Conservation (phyloP, 441 rosid genomes). For the Eutrema salsugineum region DNA sequence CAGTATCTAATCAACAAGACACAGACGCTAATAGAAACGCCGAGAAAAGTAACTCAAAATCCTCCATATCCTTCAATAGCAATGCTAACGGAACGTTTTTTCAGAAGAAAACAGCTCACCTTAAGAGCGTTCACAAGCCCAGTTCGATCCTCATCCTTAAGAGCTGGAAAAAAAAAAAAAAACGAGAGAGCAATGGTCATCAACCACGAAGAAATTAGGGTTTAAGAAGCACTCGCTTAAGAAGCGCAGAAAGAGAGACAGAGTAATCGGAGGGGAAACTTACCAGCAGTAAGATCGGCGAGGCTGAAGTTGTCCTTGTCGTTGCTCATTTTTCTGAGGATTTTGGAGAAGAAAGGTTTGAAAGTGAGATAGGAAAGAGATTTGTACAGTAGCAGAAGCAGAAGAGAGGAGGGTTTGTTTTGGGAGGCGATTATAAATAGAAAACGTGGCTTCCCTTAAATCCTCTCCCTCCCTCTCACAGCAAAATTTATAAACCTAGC, state of each 20-base stretch:
- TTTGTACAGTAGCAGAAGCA: not conserved
- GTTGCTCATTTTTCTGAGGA: constrained; percentile 43
- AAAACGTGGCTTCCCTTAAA: not conserved
- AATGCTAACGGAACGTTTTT: not conserved
- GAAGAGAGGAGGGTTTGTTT: not conserved
- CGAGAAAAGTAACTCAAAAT: not conserved
- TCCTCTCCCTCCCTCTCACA: not conserved
- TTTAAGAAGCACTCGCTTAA: not conserved
- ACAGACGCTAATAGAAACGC: not conserved
- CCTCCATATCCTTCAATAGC: not conserved
- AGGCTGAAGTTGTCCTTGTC: constrained; percentile 55
- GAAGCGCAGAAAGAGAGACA: not conserved
- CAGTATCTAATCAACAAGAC: not conserved
- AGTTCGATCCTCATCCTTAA: constrained; percentile 59
- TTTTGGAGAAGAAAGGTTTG: not conserved
- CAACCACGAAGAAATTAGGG: not conserved
- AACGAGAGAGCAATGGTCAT: not conserved
- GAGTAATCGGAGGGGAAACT: not conserved
- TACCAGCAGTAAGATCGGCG: constrained; percentile 69
- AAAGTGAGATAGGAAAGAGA: not conserved
- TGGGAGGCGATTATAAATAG: constrained; percentile 9
- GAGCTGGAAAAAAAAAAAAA: constrained; percentile 34
- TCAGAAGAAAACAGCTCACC: constrained; percentile 34
- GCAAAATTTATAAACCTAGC: not conserved
- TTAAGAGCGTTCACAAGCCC: constrained; percentile 63